phyloP scores from a whole-genome alignment of 805 yeast genomes.

The Lachancea sp. region DNA sequence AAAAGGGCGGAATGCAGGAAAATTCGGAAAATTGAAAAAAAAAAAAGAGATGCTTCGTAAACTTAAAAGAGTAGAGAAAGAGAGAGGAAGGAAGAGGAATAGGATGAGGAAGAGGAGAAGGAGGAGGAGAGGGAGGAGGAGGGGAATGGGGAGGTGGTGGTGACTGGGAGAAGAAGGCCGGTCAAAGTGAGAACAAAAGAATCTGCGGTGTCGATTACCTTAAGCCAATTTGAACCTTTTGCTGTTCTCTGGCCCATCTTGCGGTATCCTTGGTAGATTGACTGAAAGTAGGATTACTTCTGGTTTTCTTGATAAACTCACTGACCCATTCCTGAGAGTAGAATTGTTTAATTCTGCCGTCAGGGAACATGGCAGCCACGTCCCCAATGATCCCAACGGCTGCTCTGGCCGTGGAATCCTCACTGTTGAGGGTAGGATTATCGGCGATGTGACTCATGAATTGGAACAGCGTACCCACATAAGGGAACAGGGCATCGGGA shows the following conservation, averaged over 20 bases:
- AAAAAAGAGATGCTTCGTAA: constrained; percentile 7
- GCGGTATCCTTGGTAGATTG: constrained; percentile 83
- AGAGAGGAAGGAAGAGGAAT: constrained; percentile 6
- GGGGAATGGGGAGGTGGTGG: neutral
- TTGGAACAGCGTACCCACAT: constrained; percentile 61
- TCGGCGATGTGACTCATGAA: constrained; percentile 55
- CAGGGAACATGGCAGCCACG: constrained; percentile 77
- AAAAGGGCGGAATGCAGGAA: constrained; percentile 9
- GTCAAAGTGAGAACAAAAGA: neutral
- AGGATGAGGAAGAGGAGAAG: constrained; percentile 1
- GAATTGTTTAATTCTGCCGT: constrained; percentile 62
- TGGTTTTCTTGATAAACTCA: constrained; percentile 65
- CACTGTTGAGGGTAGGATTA: constrained; percentile 53
- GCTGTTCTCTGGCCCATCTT: constrained; percentile 89
- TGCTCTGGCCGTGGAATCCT: constrained; percentile 71
- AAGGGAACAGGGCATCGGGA: constrained; percentile 60
- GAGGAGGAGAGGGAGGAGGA: neutral
- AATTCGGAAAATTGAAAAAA: constrained; percentile 8
- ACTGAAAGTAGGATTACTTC: constrained; percentile 54
- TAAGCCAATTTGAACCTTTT: constrained; percentile 27
- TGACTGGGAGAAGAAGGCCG: neutral
- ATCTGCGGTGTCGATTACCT: constrained; percentile 7
- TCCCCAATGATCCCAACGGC: constrained; percentile 92
- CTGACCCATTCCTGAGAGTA: constrained; percentile 75
- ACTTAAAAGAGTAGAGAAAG: constrained; percentile 9